phyloP scores from a whole-genome alignment of 805 yeast genomes.

The Lipomyces lipofer region DNA sequence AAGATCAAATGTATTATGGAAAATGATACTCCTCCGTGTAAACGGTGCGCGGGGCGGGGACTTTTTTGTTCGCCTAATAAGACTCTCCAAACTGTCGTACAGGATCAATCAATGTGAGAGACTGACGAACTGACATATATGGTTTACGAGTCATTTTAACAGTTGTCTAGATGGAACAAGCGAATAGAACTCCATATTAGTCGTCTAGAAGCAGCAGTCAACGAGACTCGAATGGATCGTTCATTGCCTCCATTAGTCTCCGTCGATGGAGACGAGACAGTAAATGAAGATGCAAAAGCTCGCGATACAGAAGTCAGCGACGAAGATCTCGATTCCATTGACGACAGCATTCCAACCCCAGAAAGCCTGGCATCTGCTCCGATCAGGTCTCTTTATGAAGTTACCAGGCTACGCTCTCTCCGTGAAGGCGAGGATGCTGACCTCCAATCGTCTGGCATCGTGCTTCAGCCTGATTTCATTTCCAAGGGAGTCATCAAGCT shows the following conservation, averaged over 20 bases:
- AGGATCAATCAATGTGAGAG: slow-evolving; percentile 15
- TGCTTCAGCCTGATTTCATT: slow-evolving; percentile 22
- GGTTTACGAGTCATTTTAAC: neutral
- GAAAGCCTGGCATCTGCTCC: slow-evolving; percentile 27
- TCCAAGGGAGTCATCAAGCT: slow-evolving; percentile 19
- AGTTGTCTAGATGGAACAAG: slow-evolving; percentile 14
- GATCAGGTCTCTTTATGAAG: slow-evolving; percentile 20
- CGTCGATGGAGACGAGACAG: slow-evolving; percentile 14
- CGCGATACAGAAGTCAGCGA: slow-evolving; percentile 15
- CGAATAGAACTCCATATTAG: slow-evolving; percentile 12
- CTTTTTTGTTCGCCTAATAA: slow-evolving; percentile 21
- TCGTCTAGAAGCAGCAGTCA: slow-evolving; percentile 18
- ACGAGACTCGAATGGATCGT: slow-evolving; percentile 16
- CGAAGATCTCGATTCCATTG: slow-evolving; percentile 4
- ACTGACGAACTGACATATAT: neutral
- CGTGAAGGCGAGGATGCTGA: slow-evolving; percentile 1
- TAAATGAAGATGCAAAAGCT: slow-evolving; percentile 18
- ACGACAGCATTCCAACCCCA: slow-evolving; percentile 3
- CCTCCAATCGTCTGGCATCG: slow-evolving; percentile 17
- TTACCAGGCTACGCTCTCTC: slow-evolving; percentile 5
- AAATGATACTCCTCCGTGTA: slow-evolving; percentile 24
- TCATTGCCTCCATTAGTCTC: slow-evolving; percentile 17
- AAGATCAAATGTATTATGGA: slow-evolving; percentile 28
- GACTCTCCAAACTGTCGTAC: slow-evolving; percentile 12
- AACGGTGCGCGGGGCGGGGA: slow-evolving; percentile 22